Percentiles rank a stretch among this genome's conserved stretches.
These are phyloP conservation scores for Fusarium tupiense DNA, from an alignment of 2,329 filamentous ascomycete genomes.

Conservation along the genomic window DNA sequence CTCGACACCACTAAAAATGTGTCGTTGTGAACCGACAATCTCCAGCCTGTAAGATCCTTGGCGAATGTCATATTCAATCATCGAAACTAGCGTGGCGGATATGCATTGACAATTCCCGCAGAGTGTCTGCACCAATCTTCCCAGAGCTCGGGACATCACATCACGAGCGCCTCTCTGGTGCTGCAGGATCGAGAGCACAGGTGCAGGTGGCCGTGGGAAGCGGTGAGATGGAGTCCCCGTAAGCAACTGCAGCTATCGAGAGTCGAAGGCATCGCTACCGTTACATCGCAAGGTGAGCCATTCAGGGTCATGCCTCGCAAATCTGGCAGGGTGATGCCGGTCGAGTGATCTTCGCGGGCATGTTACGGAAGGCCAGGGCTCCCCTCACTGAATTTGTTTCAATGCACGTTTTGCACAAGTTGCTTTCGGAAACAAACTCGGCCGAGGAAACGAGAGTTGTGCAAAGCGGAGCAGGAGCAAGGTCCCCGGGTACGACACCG, in stretches of 20 bases:
- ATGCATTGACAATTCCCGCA: constrained; percentile 20
- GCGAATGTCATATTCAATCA: constrained; percentile 6
- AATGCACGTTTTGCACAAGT: constrained; percentile 8
- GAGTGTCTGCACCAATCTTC: neutral
- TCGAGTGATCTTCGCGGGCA: constrained; percentile 27
- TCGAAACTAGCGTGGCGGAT: constrained; percentile 13
- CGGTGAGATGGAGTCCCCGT: constrained; percentile 18
- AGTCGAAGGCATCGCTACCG: constrained; percentile 9
- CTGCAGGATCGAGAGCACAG: constrained; percentile 12
- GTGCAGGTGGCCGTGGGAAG: constrained; percentile 11
- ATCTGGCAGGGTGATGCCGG: constrained; percentile 29
- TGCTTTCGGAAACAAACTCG: constrained; percentile 23
- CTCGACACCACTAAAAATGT: neutral
- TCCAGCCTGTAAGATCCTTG: neutral
- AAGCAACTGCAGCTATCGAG: neutral
- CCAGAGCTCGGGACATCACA: constrained; percentile 12
- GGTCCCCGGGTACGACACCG: constrained; percentile 11
- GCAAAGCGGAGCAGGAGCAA: neutral
- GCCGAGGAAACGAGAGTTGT: constrained; percentile 14
- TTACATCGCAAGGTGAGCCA: constrained; percentile 28
- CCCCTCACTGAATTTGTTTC: constrained; percentile 23
- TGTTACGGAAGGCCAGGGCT: constrained; percentile 9
- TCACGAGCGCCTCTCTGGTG: constrained; percentile 4
- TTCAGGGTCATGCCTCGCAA: constrained; percentile 27
- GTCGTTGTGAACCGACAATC: neutral